Evolutionary conservation across 129 eudicot genomes (phyloP).

Genomic region (Gnaphalium uliginosum): DNA sequence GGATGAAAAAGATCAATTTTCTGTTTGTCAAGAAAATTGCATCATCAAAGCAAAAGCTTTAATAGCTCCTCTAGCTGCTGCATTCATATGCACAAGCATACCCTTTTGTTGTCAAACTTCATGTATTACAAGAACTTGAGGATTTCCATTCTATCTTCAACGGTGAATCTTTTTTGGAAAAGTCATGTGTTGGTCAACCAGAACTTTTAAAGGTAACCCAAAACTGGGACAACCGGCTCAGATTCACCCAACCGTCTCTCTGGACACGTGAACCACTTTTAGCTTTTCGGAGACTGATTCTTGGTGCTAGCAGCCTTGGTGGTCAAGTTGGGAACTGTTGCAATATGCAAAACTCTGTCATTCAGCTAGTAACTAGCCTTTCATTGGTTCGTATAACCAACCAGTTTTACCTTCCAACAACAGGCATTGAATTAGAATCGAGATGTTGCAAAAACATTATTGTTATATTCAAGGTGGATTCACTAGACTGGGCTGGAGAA

Average conservation of each 20-base stretch:
- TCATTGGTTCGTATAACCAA: slow-evolving; percentile 66
- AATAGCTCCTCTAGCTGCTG: slow-evolving; percentile 98
- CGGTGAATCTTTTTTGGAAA: slow-evolving; percentile 86
- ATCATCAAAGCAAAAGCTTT: slow-evolving; percentile 86
- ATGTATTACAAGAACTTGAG: slow-evolving; percentile 82
- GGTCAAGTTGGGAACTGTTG: slow-evolving; percentile 91
- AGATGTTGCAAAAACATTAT: slow-evolving; percentile 80
- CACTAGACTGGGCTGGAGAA: slow-evolving; percentile 91
- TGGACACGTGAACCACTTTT: slow-evolving; percentile 98
- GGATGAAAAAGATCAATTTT: slow-evolving; percentile 75
- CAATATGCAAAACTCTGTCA: slow-evolving; percentile 98
- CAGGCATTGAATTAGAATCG: slow-evolving; percentile 61
- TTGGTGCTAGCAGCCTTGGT: slow-evolving; percentile 69
- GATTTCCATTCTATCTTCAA: slow-evolving; percentile 72
- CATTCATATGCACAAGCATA: slow-evolving; percentile 98
- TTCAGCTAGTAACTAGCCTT: slow-evolving; percentile 93
- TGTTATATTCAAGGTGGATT: slow-evolving; percentile 92
- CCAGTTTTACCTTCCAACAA: slow-evolving; percentile 50
- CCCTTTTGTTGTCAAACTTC: slow-evolving; percentile 94
- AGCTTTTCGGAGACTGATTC: slow-evolving; percentile 92
- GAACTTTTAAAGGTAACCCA: slow-evolving; percentile 54
- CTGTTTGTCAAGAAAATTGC: slow-evolving; percentile 82
- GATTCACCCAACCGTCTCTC: slow-evolving; percentile 81
- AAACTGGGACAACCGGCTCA: slow-evolving; percentile 87
- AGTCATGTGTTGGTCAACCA: slow-evolving; percentile 56